Percentiles rank a stretch among this genome's conserved stretches.
These are phyloP conservation scores for Butyriboletus regius DNA, from an alignment of 1,284 basidiomycete genomes.

Conservation along the genomic window DNA sequence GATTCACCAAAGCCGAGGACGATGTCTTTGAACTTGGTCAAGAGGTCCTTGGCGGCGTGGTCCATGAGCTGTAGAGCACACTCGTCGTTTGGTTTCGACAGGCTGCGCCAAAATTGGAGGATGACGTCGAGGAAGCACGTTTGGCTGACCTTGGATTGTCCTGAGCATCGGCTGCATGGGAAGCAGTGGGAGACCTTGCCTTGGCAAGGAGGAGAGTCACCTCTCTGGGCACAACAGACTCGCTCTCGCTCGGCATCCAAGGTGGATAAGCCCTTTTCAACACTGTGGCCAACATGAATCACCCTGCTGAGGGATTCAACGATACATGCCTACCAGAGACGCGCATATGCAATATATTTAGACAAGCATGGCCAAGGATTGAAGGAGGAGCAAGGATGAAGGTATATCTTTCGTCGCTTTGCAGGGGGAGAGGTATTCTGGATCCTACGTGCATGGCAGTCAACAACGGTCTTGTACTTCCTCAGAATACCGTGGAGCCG, in stretches of 20 bases:
- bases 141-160: slow-evolving; percentile 60
- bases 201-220: slow-evolving; percentile 52
- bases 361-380: not conserved
- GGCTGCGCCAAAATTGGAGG: too few relatives aligned
- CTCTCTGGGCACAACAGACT: slow-evolving; percentile 35
- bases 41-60: too few relatives aligned
- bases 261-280: slow-evolving; percentile 36
- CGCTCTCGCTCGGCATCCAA: slow-evolving; percentile 40
- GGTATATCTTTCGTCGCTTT: slow-evolving; percentile 42
- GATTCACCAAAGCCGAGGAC: too few relatives aligned
- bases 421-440: slow-evolving; percentile 33
- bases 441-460: slow-evolving; percentile 35
- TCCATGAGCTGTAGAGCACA: too few relatives aligned
- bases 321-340: slow-evolving; percentile 20
- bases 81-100: too few relatives aligned
- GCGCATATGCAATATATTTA: not conserved
- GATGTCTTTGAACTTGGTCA: too few relatives aligned
- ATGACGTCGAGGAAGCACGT: slow-evolving; percentile 94
- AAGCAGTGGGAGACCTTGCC: slow-evolving; percentile 33
- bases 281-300: slow-evolving; percentile 27
- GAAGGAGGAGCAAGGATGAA: not conserved
- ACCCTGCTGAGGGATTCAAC: not conserved
- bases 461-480: slow-evolving; percentile 37
- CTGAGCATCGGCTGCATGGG: slow-evolving; percentile 1
- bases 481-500: slow-evolving; percentile 28